A percentile compares a stretch with the other conserved stretches of the same genome.
Evolutionary conservation across 2,329 filamentous ascomycete genomes (phyloP).

Genomic region (Colletotrichum chlorophyti): DNA sequence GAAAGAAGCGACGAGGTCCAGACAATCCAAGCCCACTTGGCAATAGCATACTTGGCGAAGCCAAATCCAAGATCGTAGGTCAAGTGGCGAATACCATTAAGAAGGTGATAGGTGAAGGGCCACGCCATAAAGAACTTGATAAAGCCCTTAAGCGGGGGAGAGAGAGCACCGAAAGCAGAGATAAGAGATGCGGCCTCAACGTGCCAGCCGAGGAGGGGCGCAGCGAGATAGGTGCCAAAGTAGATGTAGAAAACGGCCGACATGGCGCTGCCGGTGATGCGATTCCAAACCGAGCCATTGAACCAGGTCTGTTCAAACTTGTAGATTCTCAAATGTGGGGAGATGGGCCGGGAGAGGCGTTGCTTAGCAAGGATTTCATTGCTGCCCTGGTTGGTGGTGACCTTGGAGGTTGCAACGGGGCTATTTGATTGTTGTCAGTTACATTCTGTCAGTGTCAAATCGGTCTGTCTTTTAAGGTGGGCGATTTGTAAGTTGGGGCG

Average conservation of each 20-base stretch:
- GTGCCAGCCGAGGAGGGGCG: conserved; percentile 74
- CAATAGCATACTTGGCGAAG: conserved; percentile 55
- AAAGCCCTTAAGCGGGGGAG: conserved; percentile 63
- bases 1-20: conserved; percentile 53
- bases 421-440: conserved; percentile 40
- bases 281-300: conserved; percentile 74
- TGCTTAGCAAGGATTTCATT: conserved; percentile 78
- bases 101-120: conserved; percentile 64
- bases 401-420: conserved; percentile 61
- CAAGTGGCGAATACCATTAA: conserved; percentile 64
- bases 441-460: not conserved
- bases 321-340: conserved; percentile 89
- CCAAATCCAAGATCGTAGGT: conserved; percentile 59
- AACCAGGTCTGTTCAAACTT: conserved; percentile 86
- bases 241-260: conserved; percentile 81
- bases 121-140: conserved; percentile 63
- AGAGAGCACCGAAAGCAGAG: conserved; percentile 64
- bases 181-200: conserved; percentile 66
- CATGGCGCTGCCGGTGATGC: conserved; percentile 80
- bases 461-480: not conserved
- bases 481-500: not conserved
- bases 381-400: conserved; percentile 60
- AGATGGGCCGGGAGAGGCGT: conserved; percentile 80
- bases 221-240: conserved; percentile 79
- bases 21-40: conserved; percentile 53